These are phyloP conservation scores for Backusella macrospora DNA, from an alignment of 192 early-diverging fungal species.

Conservation along the genomic window DNA sequence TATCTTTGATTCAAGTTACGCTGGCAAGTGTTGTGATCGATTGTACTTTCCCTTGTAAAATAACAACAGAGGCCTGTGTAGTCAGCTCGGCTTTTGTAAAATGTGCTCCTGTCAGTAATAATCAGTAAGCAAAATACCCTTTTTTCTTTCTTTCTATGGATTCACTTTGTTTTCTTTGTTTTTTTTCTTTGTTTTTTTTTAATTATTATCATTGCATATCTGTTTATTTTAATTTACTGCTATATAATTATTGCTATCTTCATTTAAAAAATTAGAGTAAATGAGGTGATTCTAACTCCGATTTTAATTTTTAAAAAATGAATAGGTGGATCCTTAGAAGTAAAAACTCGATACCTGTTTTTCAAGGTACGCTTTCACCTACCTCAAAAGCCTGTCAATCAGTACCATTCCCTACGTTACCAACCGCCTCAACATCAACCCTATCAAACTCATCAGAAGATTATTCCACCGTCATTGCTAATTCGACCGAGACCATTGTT, in stretches of 20 bases:
- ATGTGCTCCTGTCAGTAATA: background rate
- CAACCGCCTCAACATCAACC: background rate
- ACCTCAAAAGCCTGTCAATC: background rate
- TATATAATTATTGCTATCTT: conserved; percentile 6
- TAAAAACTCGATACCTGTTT: conserved; percentile 7
- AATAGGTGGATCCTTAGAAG: conserved; percentile 14
- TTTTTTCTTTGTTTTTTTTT: background rate
- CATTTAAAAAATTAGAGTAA: too few relatives aligned
- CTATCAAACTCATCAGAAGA: too few relatives aligned
- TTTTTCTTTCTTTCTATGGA: background rate
- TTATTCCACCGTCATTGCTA: background rate
- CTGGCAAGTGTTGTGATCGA: conserved; percentile 18
- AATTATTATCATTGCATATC: background rate
- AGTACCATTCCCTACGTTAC: background rate
- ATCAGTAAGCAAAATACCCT: background rate
- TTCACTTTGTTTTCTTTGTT: background rate
- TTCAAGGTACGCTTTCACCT: background rate
- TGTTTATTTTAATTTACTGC: too few relatives aligned
- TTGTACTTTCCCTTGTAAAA: conserved; percentile 10
- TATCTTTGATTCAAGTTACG: too few relatives aligned
- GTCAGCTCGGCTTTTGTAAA: background rate
- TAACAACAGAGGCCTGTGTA: background rate
- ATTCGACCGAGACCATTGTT: background rate
- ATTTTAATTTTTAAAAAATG: too few relatives aligned
- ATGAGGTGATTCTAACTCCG: too few relatives aligned